Evolutionary conservation across 2,329 filamentous ascomycete genomes (phyloP).

Genomic region (Penicillium aurantiogriseum): DNA sequence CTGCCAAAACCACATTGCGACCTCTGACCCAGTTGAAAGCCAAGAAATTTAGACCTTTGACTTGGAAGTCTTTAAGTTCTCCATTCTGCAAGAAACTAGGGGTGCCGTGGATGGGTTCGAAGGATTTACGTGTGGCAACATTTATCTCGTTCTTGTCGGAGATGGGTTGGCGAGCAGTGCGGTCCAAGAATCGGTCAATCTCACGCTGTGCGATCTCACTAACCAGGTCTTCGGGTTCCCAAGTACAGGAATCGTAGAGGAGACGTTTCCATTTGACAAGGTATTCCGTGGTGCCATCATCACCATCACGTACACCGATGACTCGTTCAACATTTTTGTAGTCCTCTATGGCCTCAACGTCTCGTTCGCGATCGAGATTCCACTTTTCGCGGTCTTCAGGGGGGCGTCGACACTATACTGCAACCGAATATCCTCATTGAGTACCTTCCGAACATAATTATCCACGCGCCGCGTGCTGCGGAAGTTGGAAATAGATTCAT

Average conservation of each 20-base stretch:
- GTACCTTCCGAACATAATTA: slow-evolving; percentile 86
- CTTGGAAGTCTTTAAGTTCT: slow-evolving; percentile 86
- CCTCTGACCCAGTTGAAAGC: slow-evolving; percentile 92
- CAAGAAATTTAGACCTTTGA: slow-evolving; percentile 91
- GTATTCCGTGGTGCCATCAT: slow-evolving; percentile 75
- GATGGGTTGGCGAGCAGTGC: slow-evolving; percentile 73
- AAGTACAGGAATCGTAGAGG: slow-evolving; percentile 90
- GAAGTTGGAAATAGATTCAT: slow-evolving; percentile 69
- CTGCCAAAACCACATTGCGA: slow-evolving; percentile 94
- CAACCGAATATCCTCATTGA: slow-evolving; percentile 76
- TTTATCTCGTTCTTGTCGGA: slow-evolving; percentile 79
- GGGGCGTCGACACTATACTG: slow-evolving; percentile 68
- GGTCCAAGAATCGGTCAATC: slow-evolving; percentile 87
- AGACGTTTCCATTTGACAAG: slow-evolving; percentile 96
- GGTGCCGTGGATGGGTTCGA: slow-evolving; percentile 74
- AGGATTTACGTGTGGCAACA: slow-evolving; percentile 66
- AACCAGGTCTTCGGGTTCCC: slow-evolving; percentile 77
- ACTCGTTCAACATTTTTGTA: slow-evolving; percentile 91
- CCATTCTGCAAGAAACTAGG: slow-evolving; percentile 82
- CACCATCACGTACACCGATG: slow-evolving; percentile 77
- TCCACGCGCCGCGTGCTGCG: slow-evolving; percentile 86
- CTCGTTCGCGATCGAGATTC: slow-evolving; percentile 89
- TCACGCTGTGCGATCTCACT: slow-evolving; percentile 78
- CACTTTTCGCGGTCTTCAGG: slow-evolving; percentile 90
- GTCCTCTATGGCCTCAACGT: slow-evolving; percentile 82